phyloP scores from a whole-genome alignment of 83 land plant genomes.

The Isoetes engelmannii region DNA sequence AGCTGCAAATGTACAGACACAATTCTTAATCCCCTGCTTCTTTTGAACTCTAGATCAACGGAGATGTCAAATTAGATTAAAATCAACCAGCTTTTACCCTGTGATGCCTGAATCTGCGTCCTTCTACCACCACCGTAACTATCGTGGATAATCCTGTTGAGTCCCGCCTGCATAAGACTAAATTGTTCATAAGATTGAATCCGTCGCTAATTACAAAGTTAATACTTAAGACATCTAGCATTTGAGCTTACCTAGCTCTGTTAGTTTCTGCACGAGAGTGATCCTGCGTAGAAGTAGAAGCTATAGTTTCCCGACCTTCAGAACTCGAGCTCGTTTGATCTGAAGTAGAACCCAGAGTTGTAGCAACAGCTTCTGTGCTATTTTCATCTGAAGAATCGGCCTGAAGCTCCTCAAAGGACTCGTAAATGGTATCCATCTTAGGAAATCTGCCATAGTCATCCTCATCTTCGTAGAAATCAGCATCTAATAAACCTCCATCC shows the following conservation, averaged over 20 bases:
- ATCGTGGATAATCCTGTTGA: slow-evolving; percentile 8
- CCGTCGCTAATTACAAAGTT: not conserved
- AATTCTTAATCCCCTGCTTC: not conserved
- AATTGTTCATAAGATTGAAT: not conserved
- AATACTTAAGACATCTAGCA: not conserved
- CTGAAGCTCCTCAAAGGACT: slow-evolving; percentile 6
- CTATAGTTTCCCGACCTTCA: not conserved
- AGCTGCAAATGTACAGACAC: not conserved
- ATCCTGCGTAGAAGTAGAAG: not conserved
- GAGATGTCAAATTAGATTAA: not conserved
- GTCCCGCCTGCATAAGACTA: slow-evolving; percentile 8
- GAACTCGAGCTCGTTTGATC: not conserved
- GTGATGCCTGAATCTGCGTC: not conserved
- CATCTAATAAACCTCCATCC: too few relatives aligned
- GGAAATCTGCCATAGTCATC: not conserved
- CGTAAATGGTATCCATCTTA: slow-evolving; percentile 6
- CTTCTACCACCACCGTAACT: not conserved
- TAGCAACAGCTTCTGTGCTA: not conserved
- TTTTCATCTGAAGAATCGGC: slow-evolving; percentile 4
- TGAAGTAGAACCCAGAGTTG: not conserved
- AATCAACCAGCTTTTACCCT: not conserved
- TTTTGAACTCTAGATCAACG: not conserved
- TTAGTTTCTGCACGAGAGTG: not conserved
- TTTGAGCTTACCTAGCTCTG: not conserved
- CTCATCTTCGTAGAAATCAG: not conserved